These are phyloP conservation scores for Fusarium vanettenii DNA, from an alignment of 2,329 filamentous ascomycete genomes.

Conservation along the genomic window DNA sequence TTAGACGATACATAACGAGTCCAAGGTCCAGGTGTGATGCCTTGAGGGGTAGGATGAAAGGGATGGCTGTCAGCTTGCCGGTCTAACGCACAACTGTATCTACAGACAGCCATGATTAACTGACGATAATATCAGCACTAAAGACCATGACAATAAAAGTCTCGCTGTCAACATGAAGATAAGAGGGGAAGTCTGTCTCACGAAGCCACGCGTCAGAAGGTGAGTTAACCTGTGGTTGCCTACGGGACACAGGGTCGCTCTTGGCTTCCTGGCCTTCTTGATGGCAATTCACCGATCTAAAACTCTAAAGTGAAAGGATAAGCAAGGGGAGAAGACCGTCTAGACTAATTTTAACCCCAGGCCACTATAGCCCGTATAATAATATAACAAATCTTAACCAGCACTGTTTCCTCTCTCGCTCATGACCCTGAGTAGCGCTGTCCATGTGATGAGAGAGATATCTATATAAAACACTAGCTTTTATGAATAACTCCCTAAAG, in stretches of 20 bases:
- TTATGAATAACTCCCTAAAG: neutral
- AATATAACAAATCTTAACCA: no score
- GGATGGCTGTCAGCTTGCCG: neutral
- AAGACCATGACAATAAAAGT: no score
- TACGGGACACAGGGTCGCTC: neutral
- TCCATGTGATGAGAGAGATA: neutral
- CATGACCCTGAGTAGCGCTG: no score
- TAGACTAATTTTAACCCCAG: no score
- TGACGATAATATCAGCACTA: neutral
- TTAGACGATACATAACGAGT: no score
- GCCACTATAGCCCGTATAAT: no score
- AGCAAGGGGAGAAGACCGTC: no score
- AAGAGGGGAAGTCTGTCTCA: neutral
- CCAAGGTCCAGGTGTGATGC: no score
- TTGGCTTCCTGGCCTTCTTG: neutral
- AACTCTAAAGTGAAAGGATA: rapidly evolving
- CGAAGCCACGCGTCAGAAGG: neutral
- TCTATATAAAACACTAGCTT: neutral
- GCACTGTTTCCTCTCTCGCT: no score
- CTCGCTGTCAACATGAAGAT: neutral
- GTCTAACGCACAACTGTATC: neutral
- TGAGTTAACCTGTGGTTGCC: neutral
- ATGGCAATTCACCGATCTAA: no score
- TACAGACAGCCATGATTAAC: neutral
- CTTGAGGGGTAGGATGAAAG: neutral